Conservation (phyloP, 345 rosid genomes). For the Schrenkiella parvula region DNA sequence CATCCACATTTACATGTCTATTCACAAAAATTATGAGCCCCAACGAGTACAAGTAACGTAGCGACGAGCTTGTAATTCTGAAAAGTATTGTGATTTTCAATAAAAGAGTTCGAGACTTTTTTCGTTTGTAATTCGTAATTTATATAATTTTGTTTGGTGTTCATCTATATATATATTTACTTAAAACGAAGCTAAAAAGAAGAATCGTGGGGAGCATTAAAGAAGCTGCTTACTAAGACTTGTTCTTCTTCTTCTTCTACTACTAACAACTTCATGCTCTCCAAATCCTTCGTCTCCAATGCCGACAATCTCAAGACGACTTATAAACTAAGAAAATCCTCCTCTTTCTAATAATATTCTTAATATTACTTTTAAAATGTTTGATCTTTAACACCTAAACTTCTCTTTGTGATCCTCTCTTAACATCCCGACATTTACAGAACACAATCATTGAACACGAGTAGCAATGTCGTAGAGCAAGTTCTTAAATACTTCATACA, state of each 20-base stretch:
- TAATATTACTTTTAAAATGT: background rate
- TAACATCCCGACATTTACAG: background rate
- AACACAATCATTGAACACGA: conserved; percentile 15
- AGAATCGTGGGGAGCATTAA: conserved; percentile 34
- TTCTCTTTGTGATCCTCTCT: conserved; percentile 10
- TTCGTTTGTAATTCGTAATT: background rate
- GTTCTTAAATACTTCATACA: conserved; percentile 11
- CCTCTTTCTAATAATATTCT: conserved; percentile 13
- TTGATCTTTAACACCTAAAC: conserved; percentile 7
- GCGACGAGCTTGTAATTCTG: background rate
- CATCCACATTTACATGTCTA: background rate
- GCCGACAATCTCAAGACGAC: conserved; percentile 27
- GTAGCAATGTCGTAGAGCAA: background rate
- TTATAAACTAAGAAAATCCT: conserved; percentile 1
- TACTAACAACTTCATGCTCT: conserved; percentile 21
- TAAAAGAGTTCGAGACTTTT: background rate
- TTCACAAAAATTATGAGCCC: background rate
- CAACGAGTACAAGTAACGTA: background rate
- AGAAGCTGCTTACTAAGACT: conserved; percentile 10
- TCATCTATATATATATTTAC: background rate
- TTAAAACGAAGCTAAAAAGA: conserved; percentile 14
- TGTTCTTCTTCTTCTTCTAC: conserved; percentile 28
- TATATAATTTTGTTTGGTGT: background rate
- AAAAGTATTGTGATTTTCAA: background rate
- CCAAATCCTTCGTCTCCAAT: conserved; percentile 25